A percentile compares a stretch with the other conserved stretches of the same genome.
These are phyloP conservation scores for Alternaria burnsii DNA, from an alignment of 2,329 filamentous ascomycete species.

Conservation along the genomic window DNA sequence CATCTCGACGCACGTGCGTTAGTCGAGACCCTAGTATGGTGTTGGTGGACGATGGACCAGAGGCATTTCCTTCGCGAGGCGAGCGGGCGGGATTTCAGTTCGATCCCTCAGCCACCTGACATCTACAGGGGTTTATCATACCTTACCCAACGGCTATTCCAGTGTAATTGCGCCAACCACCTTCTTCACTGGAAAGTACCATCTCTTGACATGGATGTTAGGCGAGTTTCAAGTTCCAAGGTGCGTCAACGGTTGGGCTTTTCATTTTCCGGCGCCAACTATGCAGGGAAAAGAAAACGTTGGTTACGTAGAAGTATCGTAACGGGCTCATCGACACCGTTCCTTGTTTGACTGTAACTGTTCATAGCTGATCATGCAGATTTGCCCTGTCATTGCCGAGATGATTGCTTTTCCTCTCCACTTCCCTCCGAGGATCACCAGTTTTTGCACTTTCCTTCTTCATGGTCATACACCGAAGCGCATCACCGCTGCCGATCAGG, in stretches of 20 bases:
- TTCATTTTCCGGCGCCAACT: background rate
- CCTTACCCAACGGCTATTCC: slow-evolving; percentile 16
- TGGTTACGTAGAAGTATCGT: background rate
- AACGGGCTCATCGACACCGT: background rate
- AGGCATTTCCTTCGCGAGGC: slow-evolving; percentile 5
- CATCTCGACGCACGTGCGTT: slow-evolving; percentile 7
- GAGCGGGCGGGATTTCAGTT: slow-evolving; percentile 17
- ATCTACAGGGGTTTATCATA: slow-evolving; percentile 6
- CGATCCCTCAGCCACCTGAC: slow-evolving; percentile 10
- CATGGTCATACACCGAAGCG: background rate
- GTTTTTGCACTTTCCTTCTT: background rate
- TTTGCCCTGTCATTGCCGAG: background rate
- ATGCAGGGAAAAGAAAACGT: slow-evolving; percentile 2
- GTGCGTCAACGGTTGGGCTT: background rate
- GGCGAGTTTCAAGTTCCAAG: slow-evolving; percentile 5
- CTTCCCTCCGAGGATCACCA: background rate
- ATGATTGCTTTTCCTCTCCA: background rate
- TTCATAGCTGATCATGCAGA: slow-evolving; percentile 7
- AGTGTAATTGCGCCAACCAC: slow-evolving; percentile 3
- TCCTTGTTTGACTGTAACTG: slow-evolving; percentile 3
- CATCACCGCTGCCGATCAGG: slow-evolving; percentile 13
- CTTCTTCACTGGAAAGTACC: background rate
- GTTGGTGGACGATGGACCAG: background rate
- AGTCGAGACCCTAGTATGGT: slow-evolving; percentile 6
- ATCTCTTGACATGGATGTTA: background rate